Conservation (phyloP, 495 filamentous ascomycete species). For the Lineolata rhizophorae region DNA sequence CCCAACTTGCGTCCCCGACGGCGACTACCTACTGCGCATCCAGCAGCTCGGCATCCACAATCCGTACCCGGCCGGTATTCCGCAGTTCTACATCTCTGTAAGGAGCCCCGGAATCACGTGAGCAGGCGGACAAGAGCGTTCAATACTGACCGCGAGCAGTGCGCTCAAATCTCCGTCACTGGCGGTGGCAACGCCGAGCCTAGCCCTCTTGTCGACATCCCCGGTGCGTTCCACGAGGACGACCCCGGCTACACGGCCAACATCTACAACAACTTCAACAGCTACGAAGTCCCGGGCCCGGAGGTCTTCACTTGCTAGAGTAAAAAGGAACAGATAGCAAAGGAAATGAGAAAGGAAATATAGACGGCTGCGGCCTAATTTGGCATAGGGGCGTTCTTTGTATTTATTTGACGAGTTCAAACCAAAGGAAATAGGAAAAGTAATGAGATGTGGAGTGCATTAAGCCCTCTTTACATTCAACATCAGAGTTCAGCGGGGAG, state of each 20-base stretch:
- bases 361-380: neutral
- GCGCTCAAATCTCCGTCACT: conserved; percentile 12
- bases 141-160: too few species aligned
- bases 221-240: conserved; percentile 9
- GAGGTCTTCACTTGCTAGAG: neutral
- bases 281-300: neutral
- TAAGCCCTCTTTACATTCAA: too few species aligned
- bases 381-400: too few species aligned
- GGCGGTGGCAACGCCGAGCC: conserved; percentile 12
- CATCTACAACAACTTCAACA: conserved; percentile 1
- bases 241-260: conserved; percentile 8
- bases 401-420: too few species aligned
- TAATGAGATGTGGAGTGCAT: neutral
- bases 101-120: too few species aligned
- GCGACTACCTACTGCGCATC: conserved; percentile 13
- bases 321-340: neutral
- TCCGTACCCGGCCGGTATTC: conserved; percentile 18
- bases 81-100: conserved; percentile 32
- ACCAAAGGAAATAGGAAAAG: neutral
- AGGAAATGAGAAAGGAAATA: neutral
- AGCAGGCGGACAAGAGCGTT: too few species aligned
- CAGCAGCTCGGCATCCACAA: conserved; percentile 27
- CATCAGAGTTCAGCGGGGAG: too few species aligned
- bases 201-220: conserved; percentile 8
- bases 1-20: conserved; percentile 9